These are phyloP conservation scores for Alloascoidea hylecoeti DNA, from an alignment of 805 yeast genomes.

Conservation along the genomic window DNA sequence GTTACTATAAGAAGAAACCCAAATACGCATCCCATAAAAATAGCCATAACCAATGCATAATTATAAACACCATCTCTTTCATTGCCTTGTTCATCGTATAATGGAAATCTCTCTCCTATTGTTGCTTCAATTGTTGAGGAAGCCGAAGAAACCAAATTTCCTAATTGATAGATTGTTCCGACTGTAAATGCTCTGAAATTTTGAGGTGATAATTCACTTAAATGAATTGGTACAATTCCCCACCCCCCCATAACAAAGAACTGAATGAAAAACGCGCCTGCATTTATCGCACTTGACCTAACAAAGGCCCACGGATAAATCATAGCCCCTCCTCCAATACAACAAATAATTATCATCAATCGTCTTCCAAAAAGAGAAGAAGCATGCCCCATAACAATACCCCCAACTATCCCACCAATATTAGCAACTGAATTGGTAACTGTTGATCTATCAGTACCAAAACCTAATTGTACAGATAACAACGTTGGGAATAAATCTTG, in stretches of 20 bases:
- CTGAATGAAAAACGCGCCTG: neutral
- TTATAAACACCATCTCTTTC: slow-evolving; percentile 23
- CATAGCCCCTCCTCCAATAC: slow-evolving; percentile 42
- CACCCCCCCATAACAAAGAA: neutral
- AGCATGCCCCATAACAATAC: slow-evolving; percentile 9
- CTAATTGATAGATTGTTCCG: slow-evolving; percentile 54
- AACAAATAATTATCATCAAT: slow-evolving; percentile 33
- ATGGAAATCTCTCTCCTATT: slow-evolving; percentile 41
- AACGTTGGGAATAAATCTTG: slow-evolving; percentile 50
- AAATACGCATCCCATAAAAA: slow-evolving; percentile 50
- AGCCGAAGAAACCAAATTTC: slow-evolving; percentile 54
- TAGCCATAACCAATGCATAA: slow-evolving; percentile 51
- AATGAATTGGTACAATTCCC: neutral
- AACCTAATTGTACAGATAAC: slow-evolving; percentile 32
- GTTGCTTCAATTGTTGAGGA: slow-evolving; percentile 57
- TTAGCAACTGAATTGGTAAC: neutral
- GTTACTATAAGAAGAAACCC: slow-evolving; percentile 34
- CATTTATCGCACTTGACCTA: slow-evolving; percentile 12
- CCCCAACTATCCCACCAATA: neutral
- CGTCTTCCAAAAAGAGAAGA: slow-evolving; percentile 44
- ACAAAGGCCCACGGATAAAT: slow-evolving; percentile 52
- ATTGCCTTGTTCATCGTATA: slow-evolving; percentile 16
- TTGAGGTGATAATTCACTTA: slow-evolving; percentile 44
- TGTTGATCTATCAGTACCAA: neutral
- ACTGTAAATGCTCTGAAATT: slow-evolving; percentile 47